Base-by-base conservation (phyloP, 2,329 filamentous ascomycete genomes). In the Fusarium sublunatum region DNA sequence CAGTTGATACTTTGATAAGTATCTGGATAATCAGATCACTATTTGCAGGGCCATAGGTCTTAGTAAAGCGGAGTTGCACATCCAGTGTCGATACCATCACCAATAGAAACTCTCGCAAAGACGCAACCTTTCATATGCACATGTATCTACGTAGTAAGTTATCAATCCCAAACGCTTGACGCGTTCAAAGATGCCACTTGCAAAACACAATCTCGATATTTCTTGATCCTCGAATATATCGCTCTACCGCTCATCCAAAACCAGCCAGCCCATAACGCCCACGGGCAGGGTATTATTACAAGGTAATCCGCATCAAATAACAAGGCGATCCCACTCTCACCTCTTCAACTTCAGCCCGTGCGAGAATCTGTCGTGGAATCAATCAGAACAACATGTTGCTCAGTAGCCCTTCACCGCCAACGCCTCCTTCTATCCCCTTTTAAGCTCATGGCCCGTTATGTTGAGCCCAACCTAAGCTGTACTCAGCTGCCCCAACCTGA, bases 251-350 rank as follows among this genome's bases (percentile, higher is more conserved):
- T 47, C 62, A 50, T 45, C 52, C 53, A 62, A 65, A 55, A 61
- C 57, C 54, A 56, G 44, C 43, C 56, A 64, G 52, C 54, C 60
- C 51, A 67, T 22, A 64, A 61, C 58, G 61, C 63, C 60, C 50
- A 60, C 59, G 39, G 61, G 65, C 53, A 67, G 60, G 69, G 68
- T 70, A 71, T 70, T 71, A 65, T 62, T 67, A 71, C 63, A 62
- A 61, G 43, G 56, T 53, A 64, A 65, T 53, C 54, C 53, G 61
- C 47, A 43, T 48, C 53, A 57, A 46, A 56, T 49, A 61, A 53
- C 47, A 55, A 45, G 41, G 55, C 39, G 46, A 59, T 58, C 50
- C 40, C 49, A 53, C 50, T n/a, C 31, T 39, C 45, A 46, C 56
- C 51, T 57, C 41, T 34, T 52, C 39, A 40, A 31, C 43, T 67